Conservation (phyloP, 805 yeast species). For the Lipomyces sp. region DNA sequence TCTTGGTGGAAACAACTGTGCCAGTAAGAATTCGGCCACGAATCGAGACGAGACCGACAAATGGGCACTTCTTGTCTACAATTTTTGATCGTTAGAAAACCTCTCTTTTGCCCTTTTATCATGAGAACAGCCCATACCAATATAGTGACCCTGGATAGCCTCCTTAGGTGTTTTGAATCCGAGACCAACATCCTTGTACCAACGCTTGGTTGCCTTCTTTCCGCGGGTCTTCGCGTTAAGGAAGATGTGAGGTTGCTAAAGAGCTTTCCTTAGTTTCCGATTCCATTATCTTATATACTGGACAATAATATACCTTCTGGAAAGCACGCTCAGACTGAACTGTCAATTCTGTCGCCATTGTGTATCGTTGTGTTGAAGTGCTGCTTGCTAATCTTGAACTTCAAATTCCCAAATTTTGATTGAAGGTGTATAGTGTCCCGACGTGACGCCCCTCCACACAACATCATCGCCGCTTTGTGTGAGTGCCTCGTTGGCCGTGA, state of each 20-base stretch:
- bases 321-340: constrained; percentile 99
- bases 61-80: constrained; percentile 94
- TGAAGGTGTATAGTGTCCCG: background rate
- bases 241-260: constrained; percentile 99
- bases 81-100: background rate
- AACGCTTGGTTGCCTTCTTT: constrained; percentile 98
- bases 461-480: no score
- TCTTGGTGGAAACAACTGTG: constrained; percentile 99
- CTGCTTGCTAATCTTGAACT: background rate
- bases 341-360: constrained; percentile 99
- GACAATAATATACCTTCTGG: constrained; percentile 86
- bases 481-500: background rate
- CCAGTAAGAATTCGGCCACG: constrained; percentile 99
- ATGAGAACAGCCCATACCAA: constrained; percentile 55
- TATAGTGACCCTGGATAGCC: constrained; percentile 98
- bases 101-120: background rate
- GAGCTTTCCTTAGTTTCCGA: background rate
- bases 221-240: constrained; percentile 99
- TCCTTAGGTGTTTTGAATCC: constrained; percentile 99
- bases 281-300: background rate
- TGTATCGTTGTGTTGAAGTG: constrained; percentile 17
- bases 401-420: background rate
- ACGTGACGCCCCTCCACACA: no score
- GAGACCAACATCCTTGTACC: constrained; percentile 99
- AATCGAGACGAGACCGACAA: constrained; percentile 94